A percentile compares a stretch with the other conserved stretches of the same genome.
Conservation (phyloP, 2,329 filamentous ascomycete genomes). For the Xylariaceae sp. region DNA sequence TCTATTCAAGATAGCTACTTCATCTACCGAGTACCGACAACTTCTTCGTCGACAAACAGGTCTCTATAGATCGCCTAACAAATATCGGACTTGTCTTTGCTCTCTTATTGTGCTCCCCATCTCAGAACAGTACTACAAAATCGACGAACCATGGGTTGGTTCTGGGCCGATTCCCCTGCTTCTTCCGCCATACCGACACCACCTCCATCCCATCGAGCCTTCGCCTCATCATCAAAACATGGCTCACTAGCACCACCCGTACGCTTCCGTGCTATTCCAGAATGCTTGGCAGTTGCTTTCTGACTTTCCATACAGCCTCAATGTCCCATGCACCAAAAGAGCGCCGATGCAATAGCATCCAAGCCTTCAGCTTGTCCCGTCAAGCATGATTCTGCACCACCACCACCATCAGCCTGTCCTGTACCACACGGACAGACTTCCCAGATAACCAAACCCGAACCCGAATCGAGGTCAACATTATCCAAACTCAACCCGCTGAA, state of each 20-base stretch:
- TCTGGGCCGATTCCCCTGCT: slow-evolving; percentile 52
- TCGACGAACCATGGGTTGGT: slow-evolving; percentile 55
- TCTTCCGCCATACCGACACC: slow-evolving; percentile 23
- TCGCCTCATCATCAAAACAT: slow-evolving; percentile 17
- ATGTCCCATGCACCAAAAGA: slow-evolving; percentile 55
- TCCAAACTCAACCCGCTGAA: slow-evolving; percentile 69
- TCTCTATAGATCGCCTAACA: background rate
- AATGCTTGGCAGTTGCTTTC: slow-evolving; percentile 18
- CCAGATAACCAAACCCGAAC: slow-evolving; percentile 17
- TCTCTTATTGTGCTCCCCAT: too few species aligned
- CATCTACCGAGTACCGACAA: too few species aligned
- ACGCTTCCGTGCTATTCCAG: slow-evolving; percentile 19
- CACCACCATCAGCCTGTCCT: slow-evolving; percentile 35
- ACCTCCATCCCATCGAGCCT: slow-evolving; percentile 24
- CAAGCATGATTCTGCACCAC: slow-evolving; percentile 21
- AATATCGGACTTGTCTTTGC: background rate
- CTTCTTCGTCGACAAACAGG: background rate
- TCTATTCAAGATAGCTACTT: too few species aligned
- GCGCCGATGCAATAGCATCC: slow-evolving; percentile 42
- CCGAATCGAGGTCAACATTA: slow-evolving; percentile 43
- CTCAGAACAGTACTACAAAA: background rate
- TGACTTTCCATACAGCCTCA: slow-evolving; percentile 36
- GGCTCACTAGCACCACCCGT: slow-evolving; percentile 38
- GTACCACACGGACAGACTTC: slow-evolving; percentile 43
- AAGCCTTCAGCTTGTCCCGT: slow-evolving; percentile 31